Evolutionary conservation across 2,329 filamentous ascomycete genomes (phyloP).

Genomic region (Rutstroemia sp.): DNA sequence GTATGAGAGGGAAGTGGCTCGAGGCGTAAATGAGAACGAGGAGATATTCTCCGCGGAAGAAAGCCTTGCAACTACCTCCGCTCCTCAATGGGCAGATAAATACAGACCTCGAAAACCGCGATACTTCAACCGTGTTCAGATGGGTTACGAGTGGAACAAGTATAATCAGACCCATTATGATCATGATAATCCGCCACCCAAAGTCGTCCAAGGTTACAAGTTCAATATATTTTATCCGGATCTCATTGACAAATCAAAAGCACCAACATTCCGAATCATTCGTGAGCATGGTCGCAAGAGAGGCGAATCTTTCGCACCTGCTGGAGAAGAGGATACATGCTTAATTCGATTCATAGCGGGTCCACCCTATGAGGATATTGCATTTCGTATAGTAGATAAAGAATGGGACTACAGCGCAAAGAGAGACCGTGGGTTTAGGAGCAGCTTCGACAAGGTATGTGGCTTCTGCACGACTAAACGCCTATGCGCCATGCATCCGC

Average conservation of each 20-base stretch:
- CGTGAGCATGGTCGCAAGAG: conserved; percentile 83
- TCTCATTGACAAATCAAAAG: conserved; percentile 87
- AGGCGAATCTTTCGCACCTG: conserved; percentile 86
- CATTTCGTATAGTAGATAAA: conserved; percentile 94
- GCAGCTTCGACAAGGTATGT: conserved; percentile 92
- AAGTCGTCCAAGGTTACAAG: conserved; percentile 97
- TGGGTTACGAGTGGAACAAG: conserved; percentile 99
- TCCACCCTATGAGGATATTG: conserved; percentile 92
- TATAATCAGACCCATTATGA: conserved; percentile 99
- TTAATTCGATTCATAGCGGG: conserved; percentile 93
- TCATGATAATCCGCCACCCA: conserved; percentile 93
- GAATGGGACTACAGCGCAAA: conserved; percentile 99
- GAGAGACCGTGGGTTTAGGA: conserved; percentile 87
- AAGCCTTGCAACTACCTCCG: conserved; percentile 54
- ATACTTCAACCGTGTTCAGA: conserved; percentile 97
- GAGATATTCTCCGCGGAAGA: conserved; percentile 94
- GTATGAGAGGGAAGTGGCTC: conserved; percentile 87
- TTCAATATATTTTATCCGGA: conserved; percentile 99
- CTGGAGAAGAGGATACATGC: conserved; percentile 95
- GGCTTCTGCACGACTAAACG: conserved; percentile 1
- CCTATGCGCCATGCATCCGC: not conserved
- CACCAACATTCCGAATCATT: conserved; percentile 92
- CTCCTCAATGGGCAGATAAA: conserved; percentile 75
- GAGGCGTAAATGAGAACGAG: conserved; percentile 86
- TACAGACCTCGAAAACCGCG: conserved; percentile 85